A percentile compares a stretch with the other conserved stretches of the same genome.
phyloP scores from a whole-genome alignment of 2,329 filamentous ascomycete species.

The Fusarium sublunatum region DNA sequence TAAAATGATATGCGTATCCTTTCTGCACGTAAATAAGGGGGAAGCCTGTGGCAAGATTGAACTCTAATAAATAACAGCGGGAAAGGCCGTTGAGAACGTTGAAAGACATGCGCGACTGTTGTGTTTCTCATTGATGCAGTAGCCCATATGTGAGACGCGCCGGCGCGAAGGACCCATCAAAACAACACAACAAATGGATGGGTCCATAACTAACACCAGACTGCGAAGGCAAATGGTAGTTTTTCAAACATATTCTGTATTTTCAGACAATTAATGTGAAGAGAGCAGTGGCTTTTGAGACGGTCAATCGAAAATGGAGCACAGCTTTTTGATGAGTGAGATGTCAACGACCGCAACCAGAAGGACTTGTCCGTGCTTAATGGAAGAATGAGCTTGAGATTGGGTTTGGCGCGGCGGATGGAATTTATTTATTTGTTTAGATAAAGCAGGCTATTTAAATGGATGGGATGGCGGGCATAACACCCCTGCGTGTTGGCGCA shows the following conservation, averaged over 20 bases:
- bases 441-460: slow-evolving; percentile 38
- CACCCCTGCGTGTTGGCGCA: slow-evolving; percentile 46
- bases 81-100: slow-evolving; percentile 9
- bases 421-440: slow-evolving; percentile 33
- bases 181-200: slow-evolving; percentile 31
- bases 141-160: slow-evolving; percentile 33
- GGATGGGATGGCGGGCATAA: slow-evolving; percentile 46
- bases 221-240: slow-evolving; percentile 4
- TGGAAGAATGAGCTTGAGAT: slow-evolving; percentile 42
- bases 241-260: no score
- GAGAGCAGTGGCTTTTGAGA: slow-evolving; percentile 2
- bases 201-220: slow-evolving; percentile 29
- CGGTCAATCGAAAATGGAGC: slow-evolving; percentile 33
- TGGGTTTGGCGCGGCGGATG: slow-evolving; percentile 43
- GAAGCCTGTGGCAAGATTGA: neutral
- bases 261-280: neutral
- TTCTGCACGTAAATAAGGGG: neutral
- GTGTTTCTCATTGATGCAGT: slow-evolving; percentile 37
- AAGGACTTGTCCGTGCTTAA: slow-evolving; percentile 23
- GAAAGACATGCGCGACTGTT: slow-evolving; percentile 31
- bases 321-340: slow-evolving; percentile 24
- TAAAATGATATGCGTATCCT: neutral
- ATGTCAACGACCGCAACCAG: slow-evolving; percentile 28
- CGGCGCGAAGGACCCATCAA: slow-evolving; percentile 31
- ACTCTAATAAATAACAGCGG: neutral